Base-by-base conservation (phyloP, 345 rosid genomes). In the Eucalyptus pauciflora region DNA sequence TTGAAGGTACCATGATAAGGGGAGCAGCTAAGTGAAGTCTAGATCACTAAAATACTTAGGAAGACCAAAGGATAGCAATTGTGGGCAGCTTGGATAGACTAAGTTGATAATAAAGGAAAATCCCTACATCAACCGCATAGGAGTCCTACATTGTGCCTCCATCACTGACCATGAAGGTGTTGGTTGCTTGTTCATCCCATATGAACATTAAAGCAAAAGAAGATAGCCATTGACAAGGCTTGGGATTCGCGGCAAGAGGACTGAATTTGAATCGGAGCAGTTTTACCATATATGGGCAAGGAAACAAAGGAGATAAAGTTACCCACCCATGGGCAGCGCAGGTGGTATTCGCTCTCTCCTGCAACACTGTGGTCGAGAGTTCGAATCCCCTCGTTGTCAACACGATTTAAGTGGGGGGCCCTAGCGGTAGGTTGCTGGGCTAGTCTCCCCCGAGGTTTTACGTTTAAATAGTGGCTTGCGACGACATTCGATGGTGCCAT, bases 341-440 rank as follows among this genome's bases (percentile, higher is more conserved):
- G 17, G 51, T 50, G 17, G 51, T 14, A 50, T 50, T 50, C 0
- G 7, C 17, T 50, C 17, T 50, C 17, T 50, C 17, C 17, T 2
- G 17, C 51, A 14, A 50, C 0, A 0, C 0, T 50, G 3, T 6
- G 3, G 17, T 50, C 1, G 17, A 50, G 51, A 50, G 17, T 50
- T 50, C 3, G 3, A 50, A 50, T 50, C 17, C 51, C 51, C 51
- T 14, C 17, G 7, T 50, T 50, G 17, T 50, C 51, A 50, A 50
- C 51, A 50, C 1, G 51, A 50, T 50, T 50, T 50, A 50, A 50
- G 17, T 50, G 6, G 3, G 3, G 17, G 17, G 7, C 17, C 2
- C 1, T 50, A 0, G 17, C 0, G 3, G 51, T 50, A 0, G 17
- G 51, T 50, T 50, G 51, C 0, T 50, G 0, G 7, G 0, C 17